These are phyloP conservation scores for Typha latifolia DNA, from an alignment of 176 grass and related monocot species.

Conservation along the genomic window DNA sequence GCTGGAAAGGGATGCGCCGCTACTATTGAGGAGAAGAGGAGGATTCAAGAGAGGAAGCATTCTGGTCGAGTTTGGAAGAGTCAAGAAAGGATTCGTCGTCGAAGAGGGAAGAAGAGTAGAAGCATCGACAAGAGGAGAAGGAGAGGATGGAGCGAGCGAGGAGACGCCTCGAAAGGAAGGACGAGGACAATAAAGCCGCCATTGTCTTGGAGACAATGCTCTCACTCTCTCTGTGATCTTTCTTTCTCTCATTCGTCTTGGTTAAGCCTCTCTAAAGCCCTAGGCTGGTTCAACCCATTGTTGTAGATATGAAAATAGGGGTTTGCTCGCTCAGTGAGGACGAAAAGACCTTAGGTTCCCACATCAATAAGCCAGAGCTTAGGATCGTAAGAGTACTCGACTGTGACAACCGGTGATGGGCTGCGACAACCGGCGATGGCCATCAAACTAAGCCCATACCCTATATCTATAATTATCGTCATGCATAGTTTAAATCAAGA, in stretches of 20 bases:
- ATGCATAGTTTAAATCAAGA: no score
- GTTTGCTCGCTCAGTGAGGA: no score
- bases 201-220: constrained; percentile 16
- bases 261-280: constrained; percentile 39
- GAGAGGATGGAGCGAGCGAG: constrained; percentile 21
- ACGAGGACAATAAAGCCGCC: constrained; percentile 27
- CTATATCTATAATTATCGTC: no score
- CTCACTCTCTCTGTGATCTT: no score
- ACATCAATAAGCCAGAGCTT: no score
- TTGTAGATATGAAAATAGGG: no score
- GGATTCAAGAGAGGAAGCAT: constrained; percentile 5
- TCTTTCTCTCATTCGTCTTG: not conserved
- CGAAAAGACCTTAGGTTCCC: no score
- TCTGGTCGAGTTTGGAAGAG: not conserved
- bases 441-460: no score
- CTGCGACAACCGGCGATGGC: no score
- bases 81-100: constrained; percentile 21
- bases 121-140: constrained; percentile 16
- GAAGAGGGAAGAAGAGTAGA: constrained; percentile 19
- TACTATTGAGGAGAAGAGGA: constrained; percentile 8
- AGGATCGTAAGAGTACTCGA: no score
- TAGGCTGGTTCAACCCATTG: constrained; percentile 12
- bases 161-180: constrained; percentile 34
- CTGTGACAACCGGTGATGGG: no score
- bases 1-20: constrained; percentile 1